These are phyloP conservation scores for Sporothrix brasiliensis DNA, from an alignment of 2,329 filamentous ascomycete species.

Conservation along the genomic window DNA sequence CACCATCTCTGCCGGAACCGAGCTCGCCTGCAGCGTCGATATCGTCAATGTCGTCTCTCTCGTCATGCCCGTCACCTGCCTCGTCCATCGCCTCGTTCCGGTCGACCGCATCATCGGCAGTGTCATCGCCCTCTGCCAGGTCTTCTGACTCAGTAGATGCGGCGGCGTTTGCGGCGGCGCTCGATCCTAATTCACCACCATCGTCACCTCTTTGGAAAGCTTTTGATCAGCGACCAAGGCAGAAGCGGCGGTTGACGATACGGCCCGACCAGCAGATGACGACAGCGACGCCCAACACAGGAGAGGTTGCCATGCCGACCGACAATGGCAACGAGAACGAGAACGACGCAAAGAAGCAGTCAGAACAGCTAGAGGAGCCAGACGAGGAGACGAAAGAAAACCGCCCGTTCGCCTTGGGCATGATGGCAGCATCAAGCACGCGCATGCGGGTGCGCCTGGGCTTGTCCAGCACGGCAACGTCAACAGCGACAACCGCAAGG, in stretches of 20 bases:
- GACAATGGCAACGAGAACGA: too few relatives aligned
- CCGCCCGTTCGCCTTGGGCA: not conserved
- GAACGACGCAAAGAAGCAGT: not conserved
- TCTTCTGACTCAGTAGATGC: not conserved
- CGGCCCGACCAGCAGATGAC: slow-evolving; percentile 29
- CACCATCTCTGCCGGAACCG: not conserved
- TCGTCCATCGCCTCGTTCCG: slow-evolving; percentile 27
- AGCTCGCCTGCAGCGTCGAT: slow-evolving; percentile 17
- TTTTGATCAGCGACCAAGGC: slow-evolving; percentile 16
- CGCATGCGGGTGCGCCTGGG: slow-evolving; percentile 30
- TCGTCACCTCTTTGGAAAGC: slow-evolving; percentile 1
- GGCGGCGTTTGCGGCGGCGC: not conserved
- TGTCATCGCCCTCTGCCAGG: slow-evolving; percentile 2
- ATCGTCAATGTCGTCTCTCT: slow-evolving; percentile 27
- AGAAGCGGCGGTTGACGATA: slow-evolving; percentile 36
- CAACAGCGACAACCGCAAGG: slow-evolving; percentile 5
- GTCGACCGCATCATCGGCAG: not conserved
- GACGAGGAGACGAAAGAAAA: not conserved
- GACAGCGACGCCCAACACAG: not conserved
- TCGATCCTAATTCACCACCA: slow-evolving; percentile 11
- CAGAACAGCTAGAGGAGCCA: not conserved
- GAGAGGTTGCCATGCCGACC: too few relatives aligned
- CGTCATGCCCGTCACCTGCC: slow-evolving; percentile 17
- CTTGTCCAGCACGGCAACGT: not conserved
- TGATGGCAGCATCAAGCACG: slow-evolving; percentile 26